phyloP scores from a whole-genome alignment of 208 protist genomes.

The Wallacemonas sp. region DNA sequence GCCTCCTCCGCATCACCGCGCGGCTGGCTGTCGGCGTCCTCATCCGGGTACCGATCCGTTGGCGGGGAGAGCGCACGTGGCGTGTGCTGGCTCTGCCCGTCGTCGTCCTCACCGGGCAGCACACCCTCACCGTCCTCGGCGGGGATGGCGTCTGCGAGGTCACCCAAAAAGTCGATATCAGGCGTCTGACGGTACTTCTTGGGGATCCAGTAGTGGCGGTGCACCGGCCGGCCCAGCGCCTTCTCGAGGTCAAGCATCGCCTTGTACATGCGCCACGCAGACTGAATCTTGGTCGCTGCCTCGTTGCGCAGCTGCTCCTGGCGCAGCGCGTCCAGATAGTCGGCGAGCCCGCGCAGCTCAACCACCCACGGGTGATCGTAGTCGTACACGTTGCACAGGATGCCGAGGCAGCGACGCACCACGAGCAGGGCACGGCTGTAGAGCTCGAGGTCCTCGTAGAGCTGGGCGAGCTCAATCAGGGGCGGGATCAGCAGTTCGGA shows the following conservation, averaged over 20 bases:
- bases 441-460: slow-evolving; percentile 81
- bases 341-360: slow-evolving; percentile 57
- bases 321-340: slow-evolving; percentile 44
- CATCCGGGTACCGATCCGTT: background rate
- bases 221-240: slow-evolving; percentile 58
- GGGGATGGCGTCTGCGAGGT: slow-evolving; percentile 45
- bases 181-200: slow-evolving; percentile 36
- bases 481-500: slow-evolving; percentile 84
- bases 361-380: slow-evolving; percentile 87
- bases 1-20: slow-evolving; percentile 7
- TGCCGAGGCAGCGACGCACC: slow-evolving; percentile 80
- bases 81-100: background rate
- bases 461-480: slow-evolving; percentile 71
- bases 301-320: slow-evolving; percentile 46
- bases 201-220: slow-evolving; percentile 65
- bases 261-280: slow-evolving; percentile 78
- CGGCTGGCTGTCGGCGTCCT: background rate
- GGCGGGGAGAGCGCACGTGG: background rate
- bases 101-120: slow-evolving; percentile 9
- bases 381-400: slow-evolving; percentile 83
- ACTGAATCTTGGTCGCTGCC: slow-evolving; percentile 83
- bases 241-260: slow-evolving; percentile 67
- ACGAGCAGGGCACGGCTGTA: slow-evolving; percentile 80
- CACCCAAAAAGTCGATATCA: slow-evolving; percentile 54
- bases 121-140: slow-evolving; percentile 22